Conservation (phyloP, 345 rosid genomes). For the Eucalyptus dawsonii region DNA sequence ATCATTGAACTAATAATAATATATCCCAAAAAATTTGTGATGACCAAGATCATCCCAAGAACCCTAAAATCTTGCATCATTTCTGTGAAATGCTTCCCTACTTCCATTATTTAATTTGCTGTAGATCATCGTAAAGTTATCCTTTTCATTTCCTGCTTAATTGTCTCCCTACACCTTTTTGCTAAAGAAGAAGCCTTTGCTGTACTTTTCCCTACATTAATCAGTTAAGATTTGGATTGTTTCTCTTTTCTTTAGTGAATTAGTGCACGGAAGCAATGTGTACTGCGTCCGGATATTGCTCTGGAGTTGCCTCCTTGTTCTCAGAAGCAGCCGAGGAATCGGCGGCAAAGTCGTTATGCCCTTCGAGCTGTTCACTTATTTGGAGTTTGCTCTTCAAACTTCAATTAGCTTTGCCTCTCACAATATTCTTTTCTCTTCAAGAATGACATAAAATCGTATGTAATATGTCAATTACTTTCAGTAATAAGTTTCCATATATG, state of each 20-base stretch:
- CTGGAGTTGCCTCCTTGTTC: not conserved
- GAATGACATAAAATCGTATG: not conserved
- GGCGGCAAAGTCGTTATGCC: not conserved
- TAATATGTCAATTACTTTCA: not conserved
- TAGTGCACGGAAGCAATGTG: conserved; percentile 16
- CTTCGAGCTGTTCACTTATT: not conserved
- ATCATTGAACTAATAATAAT: not conserved
- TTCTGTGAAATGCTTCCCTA: not conserved
- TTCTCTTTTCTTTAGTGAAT: conserved; percentile 19
- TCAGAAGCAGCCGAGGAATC: not conserved
- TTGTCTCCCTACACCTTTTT: not conserved
- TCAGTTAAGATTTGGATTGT: conserved; percentile 30
- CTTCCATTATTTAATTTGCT: not conserved
- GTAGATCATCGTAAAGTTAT: not conserved
- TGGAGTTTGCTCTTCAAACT: not conserved
- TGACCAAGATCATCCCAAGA: not conserved
- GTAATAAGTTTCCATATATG: not conserved
- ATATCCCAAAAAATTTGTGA: not conserved
- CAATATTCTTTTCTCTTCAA: not conserved
- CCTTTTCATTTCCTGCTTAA: not conserved
- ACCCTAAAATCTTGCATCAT: not conserved
- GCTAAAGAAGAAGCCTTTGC: not conserved
- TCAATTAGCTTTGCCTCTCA: not conserved
- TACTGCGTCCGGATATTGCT: not conserved
- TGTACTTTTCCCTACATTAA: not conserved